These are phyloP conservation scores for Pelargonium citronellum DNA, from an alignment of 441 rosid genomes.

Conservation along the genomic window DNA sequence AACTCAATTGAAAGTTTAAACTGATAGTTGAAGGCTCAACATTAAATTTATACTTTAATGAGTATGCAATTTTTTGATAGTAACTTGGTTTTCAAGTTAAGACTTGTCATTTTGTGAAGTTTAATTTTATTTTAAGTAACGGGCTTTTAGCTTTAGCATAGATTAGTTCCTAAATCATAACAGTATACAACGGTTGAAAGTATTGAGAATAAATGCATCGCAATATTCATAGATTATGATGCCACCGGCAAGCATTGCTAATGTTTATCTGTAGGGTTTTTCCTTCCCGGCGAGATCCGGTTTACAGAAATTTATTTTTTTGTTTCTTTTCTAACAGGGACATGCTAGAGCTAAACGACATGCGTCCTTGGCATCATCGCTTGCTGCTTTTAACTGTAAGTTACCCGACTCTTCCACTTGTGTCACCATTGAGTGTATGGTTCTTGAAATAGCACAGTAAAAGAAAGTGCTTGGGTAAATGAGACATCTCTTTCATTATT, in stretches of 20 bases:
- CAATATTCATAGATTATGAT: neutral
- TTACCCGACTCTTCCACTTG: slow-evolving; percentile 14
- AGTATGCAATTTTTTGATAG: neutral
- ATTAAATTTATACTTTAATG: too few relatives aligned
- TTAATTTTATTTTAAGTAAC: neutral
- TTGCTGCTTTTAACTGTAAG: slow-evolving; percentile 44
- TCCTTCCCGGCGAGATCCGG: slow-evolving; percentile 6
- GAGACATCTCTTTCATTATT: neutral
- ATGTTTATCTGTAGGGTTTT: neutral
- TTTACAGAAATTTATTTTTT: slow-evolving; percentile 14
- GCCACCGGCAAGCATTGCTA: neutral
- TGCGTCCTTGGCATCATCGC: slow-evolving; percentile 40
- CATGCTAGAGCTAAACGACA: slow-evolving; percentile 44
- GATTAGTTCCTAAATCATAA: too few relatives aligned
- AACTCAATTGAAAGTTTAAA: too few relatives aligned
- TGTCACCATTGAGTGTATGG: neutral
- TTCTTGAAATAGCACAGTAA: neutral
- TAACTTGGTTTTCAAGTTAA: neutral
- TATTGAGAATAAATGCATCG: neutral
- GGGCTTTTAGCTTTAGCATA: neutral
- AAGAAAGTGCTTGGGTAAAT: neutral
- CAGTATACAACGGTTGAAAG: neutral
- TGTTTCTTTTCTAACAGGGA: slow-evolving; percentile 29
- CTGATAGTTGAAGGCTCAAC: too few relatives aligned
- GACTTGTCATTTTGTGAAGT: neutral